These are phyloP conservation scores for Pseudocercospora pini-densiflorae DNA, from an alignment of 2,329 filamentous ascomycete species.

Conservation along the genomic window DNA sequence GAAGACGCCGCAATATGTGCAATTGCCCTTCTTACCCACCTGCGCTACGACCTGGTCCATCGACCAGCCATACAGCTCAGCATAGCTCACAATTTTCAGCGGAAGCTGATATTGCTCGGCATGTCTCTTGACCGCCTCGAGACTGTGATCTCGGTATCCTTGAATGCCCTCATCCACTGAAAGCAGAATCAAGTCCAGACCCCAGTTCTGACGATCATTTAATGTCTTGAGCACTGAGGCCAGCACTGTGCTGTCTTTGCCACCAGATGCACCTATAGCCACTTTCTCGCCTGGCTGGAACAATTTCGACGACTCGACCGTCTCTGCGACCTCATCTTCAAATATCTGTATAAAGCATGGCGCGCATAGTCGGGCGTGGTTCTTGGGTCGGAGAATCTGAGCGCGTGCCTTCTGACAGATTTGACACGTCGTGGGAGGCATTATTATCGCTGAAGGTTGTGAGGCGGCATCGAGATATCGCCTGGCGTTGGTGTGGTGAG, in stretches of 20 bases:
- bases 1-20: constrained; percentile 98
- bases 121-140: constrained; percentile 96
- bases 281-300: constrained; percentile 84
- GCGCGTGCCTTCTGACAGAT: constrained; percentile 78
- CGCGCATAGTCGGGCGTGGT: constrained; percentile 91
- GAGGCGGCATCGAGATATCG: background rate
- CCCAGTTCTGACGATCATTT: constrained; percentile 87
- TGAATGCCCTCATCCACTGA: constrained; percentile 98
- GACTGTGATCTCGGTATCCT: constrained; percentile 91
- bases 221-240: constrained; percentile 93
- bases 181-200: constrained; percentile 80
- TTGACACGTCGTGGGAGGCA: constrained; percentile 79
- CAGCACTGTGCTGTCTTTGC: constrained; percentile 96
- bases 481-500: background rate
- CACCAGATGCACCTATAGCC: constrained; percentile 94
- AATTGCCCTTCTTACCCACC: constrained; percentile 97
- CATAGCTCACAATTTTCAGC: constrained; percentile 89
- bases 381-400: constrained; percentile 91
- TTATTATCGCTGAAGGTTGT: constrained; percentile 43
- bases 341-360: constrained; percentile 85
- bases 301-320: constrained; percentile 78
- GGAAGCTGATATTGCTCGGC: constrained; percentile 89
- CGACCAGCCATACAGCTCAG: constrained; percentile 95
- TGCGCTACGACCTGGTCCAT: constrained; percentile 99
- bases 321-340: constrained; percentile 92